Evolutionary conservation across 73 alveolate species (phyloP), one percentile per base, ranked within the genome.

Genomic region (Uronychia setigera): DNA sequence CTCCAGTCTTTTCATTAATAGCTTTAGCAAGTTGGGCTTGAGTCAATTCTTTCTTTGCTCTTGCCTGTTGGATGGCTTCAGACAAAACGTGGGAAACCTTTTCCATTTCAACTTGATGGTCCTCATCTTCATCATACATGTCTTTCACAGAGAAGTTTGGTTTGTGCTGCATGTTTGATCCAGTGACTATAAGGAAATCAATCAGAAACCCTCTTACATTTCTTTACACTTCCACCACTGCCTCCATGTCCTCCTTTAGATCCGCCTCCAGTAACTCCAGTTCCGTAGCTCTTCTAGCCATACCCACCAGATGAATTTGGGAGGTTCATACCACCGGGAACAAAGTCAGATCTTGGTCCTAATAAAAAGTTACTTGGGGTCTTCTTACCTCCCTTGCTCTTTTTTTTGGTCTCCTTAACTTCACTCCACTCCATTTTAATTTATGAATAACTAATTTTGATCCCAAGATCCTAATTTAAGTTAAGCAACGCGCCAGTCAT

Each of bases 21-120:
- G 97, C 96, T 80, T 95, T 93, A 59, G 99, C 99, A 57, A 97
- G 87, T 85, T 97, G 95, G 32, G 94, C 99, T 84, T 97, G 97
- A 34, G 98, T 91, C 93, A 93, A 86, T 76, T 95, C 94, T 76
- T 90, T 91, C 60, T 91, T 97, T 75, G 60, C 60, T 89, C 99
- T 92, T 25, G 99, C 99, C 85, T 94, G 77, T 78, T 84, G 85
- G 32, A 97, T 87, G 33, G 93, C 97, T 30, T 80, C 75, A 29
- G 97, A 94, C 67, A 97, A 94, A 84, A 92, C 98, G 76, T 84
- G 90, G 19, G 98, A 92, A 60, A 97, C 98, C 58, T 87, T 90
- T 88, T 95, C 98, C 74, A 82, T 88, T 87, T 96, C 96, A 35
- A 92, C 67, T 80, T 96, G 97, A n/a, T n/a, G n/a, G 91, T 95